phyloP scores from a whole-genome alignment of 2,329 filamentous ascomycete species.

The Arachnomyces sp. region DNA sequence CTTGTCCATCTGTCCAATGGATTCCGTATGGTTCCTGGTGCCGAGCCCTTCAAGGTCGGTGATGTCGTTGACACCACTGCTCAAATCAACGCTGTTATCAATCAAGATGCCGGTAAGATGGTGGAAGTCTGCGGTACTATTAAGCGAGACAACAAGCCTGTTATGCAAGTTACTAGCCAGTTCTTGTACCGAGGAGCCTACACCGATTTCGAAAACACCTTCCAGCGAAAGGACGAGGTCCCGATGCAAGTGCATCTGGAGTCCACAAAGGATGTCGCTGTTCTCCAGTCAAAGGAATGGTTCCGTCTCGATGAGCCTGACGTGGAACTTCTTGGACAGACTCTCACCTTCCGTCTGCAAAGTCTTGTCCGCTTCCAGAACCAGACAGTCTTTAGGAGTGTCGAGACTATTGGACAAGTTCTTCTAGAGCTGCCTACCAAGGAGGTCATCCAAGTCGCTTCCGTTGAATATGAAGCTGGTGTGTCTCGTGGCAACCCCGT shows the following conservation, averaged over 20 bases:
- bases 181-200: conserved; percentile 94
- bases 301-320: conserved; percentile 81
- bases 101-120: conserved; percentile 98
- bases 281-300: conserved; percentile 96
- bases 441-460: conserved; percentile 95
- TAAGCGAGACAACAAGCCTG: conserved; percentile 67
- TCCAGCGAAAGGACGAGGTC: conserved; percentile 94
- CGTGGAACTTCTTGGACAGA: conserved; percentile 84
- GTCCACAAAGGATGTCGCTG: conserved; percentile 83
- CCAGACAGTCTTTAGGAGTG: conserved; percentile 79
- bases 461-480: conserved; percentile 89
- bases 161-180: conserved; percentile 98
- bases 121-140: conserved; percentile 99
- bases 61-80: conserved; percentile 89
- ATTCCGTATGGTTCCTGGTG: conserved; percentile 96
- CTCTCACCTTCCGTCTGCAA: conserved; percentile 89
- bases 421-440: conserved; percentile 91
- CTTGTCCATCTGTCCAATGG: conserved; percentile 94
- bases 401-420: conserved; percentile 87
- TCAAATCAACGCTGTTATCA: conserved; percentile 94
- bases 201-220: conserved; percentile 93
- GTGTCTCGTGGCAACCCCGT: conserved; percentile 93
- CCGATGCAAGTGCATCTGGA: conserved; percentile 87
- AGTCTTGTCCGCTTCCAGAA: conserved; percentile 92
- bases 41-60: conserved; percentile 89